Evolutionary conservation across 441 rosid genomes (phyloP), one percentile per base, ranked within the genome.

Genomic region (Hypseocharis bilobata): DNA sequence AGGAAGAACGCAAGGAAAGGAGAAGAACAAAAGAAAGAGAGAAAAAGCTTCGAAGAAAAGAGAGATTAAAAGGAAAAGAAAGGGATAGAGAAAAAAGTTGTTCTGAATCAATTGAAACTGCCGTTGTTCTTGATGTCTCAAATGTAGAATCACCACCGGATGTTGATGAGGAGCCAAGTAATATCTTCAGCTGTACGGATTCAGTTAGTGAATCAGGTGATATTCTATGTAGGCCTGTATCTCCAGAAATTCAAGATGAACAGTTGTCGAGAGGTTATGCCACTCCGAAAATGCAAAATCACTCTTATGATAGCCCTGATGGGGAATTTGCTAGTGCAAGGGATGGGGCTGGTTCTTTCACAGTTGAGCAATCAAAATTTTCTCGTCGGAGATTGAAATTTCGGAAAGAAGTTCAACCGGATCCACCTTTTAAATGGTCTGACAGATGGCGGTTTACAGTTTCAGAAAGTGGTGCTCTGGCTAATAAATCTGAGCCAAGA

Each of bases 1-100:
- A 90, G 78, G 95, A 90, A 78, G 96, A 90, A 27, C 86, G 92
- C 14, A 92, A 82, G 72, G 96, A 87, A 82, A 82, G 88, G 77
- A 86, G 81, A 82, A 90, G 89, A 55, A 61, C 66, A 29, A 72
- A 72, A 28, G 75, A 72, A 66, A 66, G 63, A 55, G 71, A 72
- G 56, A 72, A 72, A 61, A 72, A 67, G 17, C 55, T 67, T 13
- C 26, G 71, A 47, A 67, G 71, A 42, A 67, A 67, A 60, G 71
- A 67, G 59, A 67, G 71, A 23, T 29, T 67, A 30, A 67, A 67
- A 20, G 71, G 71, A 32, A 67, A 87, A 75, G 96, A 87, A 76
- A 84, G 75, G 71, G 90, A 84, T 60, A 87, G 79, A 75, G 89
- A 85, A 59, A 81, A 70, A 63, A 75, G 72, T 60, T 56, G 60